Base-by-base conservation (phyloP, 1,284 basidiomycete species). In the Rhodofomes roseus region DNA sequence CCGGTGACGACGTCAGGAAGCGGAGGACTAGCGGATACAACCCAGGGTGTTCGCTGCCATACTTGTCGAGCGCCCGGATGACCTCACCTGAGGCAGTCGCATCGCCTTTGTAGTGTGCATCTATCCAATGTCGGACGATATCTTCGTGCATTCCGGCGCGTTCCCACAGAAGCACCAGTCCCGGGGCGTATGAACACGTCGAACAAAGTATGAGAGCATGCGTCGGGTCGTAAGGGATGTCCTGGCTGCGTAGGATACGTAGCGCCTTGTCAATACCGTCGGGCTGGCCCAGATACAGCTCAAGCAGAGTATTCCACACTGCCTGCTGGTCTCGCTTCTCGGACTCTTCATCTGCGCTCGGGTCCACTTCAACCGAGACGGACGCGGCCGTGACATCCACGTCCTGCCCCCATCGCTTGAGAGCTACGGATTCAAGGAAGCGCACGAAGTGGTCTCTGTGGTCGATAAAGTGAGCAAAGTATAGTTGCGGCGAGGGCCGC, bases 141-240 rank as follows among this genome's bases (percentile, higher is more conserved):
- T 98, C 96, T 68, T 98, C 97, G 73, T 94, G 93, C 95, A 98
- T 96, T 2, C 91, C 95, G 78, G 95, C 81, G 57, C 85, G 86
- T 75, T 98, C 96, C 90, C 95, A 98, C 0, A 99, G 78, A 9
- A 92, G 77, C 0, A 98, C 89, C 11, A 97, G 80, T 0, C 96
- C 96, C 0, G 85, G 83, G 0, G 89, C 94, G 70, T 95, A 98
- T 2, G 78, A 80, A 37, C 84, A 82, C 46, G 88, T 92, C 6
- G 95, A 92, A 75, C 96, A 99, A 0, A 99, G 81, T 44, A 99
- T 91, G 27, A 99, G 79, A 2, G 96, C 96, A 70, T 98, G 96
- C 57, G 86, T 93, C 1, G 86, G 80, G 67, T 98, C 96, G 71
- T 94, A 96, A 0, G 95, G 95, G 8, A 96, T 76, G 25, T 74